Evolutionary conservation across 805 yeast species (phyloP), one percentile per base, ranked within the genome.

Genomic region (Ogataea siamensis): DNA sequence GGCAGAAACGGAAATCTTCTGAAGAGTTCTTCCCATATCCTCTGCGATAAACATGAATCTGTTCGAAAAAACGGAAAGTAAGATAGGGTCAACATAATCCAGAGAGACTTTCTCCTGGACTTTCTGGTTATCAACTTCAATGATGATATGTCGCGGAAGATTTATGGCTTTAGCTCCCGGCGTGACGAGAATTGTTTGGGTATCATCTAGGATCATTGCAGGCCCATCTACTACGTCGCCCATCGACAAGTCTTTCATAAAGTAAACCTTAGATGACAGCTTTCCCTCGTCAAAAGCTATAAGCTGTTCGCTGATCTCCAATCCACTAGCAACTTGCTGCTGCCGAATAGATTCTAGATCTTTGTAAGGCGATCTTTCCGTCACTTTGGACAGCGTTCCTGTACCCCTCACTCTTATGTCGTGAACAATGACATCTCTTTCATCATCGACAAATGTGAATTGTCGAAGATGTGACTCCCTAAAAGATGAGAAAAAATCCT

Each of bases 321-420:
- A 75, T 5, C 87, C 85, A 3, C 13, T 8, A 3, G 15, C 19
- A 9, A 38, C 41, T 13, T 32, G 37, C 18, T 38, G 30, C 25
- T 38, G 81, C 43, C 74, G 73, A 42, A 83, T 80, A 45, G 80
- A 83, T 29, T 40, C 43, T 11, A 38, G 29, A 20, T 47, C 51
- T 23, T 38, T 31, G 33, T 47, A 47, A 8, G 49, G 49, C 7
- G 51, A 47, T 18, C 45, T 33, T 25, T 45, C 52, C 12, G 25
- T 31, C 5, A 37, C 32, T 16, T 33, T 24, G 13, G 37, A 36
- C 6, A 83, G 61, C 50, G 83, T 89, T 10, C 88, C 78, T 41
- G 82, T 87, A 31, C 83, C 78, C 9, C 82, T 78, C 31, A 84
- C 47, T 47, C 64, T 51, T 9, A 61, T 47, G 37, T 83, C 87